A percentile compares a stretch with the other conserved stretches of the same genome.
Conservation (phyloP, 2,329 filamentous ascomycete species). For the Botrytis fabae region DNA sequence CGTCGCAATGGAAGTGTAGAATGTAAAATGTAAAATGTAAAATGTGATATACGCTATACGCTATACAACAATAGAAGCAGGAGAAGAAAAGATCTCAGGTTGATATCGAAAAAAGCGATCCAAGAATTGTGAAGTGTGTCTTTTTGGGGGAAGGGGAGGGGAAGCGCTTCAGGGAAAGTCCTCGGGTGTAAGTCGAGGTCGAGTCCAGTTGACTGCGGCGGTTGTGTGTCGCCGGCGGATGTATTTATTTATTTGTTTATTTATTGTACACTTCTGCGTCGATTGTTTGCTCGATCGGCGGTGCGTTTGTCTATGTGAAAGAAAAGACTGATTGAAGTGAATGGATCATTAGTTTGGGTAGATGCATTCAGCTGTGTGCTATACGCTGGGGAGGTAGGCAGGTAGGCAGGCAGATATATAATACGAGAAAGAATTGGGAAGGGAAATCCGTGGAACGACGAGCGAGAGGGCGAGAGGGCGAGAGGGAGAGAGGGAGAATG, state of each 20-base stretch:
- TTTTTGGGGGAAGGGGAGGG: neutral
- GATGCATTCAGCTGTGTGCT: neutral
- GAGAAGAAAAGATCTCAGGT: neutral
- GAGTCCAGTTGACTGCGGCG: neutral
- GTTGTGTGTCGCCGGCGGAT: neutral
- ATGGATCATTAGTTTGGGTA: neutral
- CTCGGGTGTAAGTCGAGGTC: neutral
- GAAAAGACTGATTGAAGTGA: neutral
- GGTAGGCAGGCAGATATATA: neutral
- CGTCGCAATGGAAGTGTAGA: neutral
- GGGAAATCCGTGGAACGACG: neutral
- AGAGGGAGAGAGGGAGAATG: neutral
- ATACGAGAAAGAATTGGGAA: neutral
- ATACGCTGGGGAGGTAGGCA: neutral
- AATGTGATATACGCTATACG: slow-evolving; percentile 11
- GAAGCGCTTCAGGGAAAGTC: neutral
- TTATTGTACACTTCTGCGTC: neutral
- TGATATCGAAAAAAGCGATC: neutral
- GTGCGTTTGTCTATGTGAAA: neutral
- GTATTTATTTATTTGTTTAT: neutral
- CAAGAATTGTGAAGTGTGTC: neutral
- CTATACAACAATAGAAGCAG: neutral
- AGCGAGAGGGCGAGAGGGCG: neutral
- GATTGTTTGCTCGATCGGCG: neutral
- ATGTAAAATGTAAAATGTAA: neutral